Conservation (phyloP, 768 basidiomycete genomes). For the Dioszegia crocea region DNA sequence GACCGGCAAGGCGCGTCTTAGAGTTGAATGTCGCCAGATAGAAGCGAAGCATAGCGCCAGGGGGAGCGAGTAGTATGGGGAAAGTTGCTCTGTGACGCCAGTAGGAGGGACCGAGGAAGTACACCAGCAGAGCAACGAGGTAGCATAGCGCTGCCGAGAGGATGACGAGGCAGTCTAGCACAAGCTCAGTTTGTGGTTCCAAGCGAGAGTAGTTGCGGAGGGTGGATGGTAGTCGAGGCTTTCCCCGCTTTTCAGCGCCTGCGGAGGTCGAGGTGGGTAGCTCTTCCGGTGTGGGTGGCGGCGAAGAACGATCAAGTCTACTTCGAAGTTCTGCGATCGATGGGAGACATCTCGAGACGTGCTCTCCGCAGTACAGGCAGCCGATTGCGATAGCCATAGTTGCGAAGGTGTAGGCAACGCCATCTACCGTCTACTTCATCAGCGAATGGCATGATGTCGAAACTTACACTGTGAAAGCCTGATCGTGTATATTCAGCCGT, state of each 20-base stretch:
- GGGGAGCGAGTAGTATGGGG: slow-evolving; percentile 81
- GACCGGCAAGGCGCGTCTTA: slow-evolving; percentile 45
- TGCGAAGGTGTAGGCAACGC: slow-evolving; percentile 70
- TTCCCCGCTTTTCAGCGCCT: neutral
- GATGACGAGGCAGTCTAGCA: slow-evolving; percentile 3
- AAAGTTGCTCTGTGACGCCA: slow-evolving; percentile 79
- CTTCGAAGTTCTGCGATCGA: neutral
- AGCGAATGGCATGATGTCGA: neutral
- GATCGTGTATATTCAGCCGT: slow-evolving; percentile 56
- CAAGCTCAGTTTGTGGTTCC: neutral
- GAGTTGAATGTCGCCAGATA: slow-evolving; percentile 69
- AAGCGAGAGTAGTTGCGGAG: too few relatives aligned
- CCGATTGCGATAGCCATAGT: slow-evolving; percentile 73
- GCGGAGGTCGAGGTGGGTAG: neutral
- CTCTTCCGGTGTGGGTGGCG: neutral
- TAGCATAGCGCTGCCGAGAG: slow-evolving; percentile 62
- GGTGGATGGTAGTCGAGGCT: too few relatives aligned
- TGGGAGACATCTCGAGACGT: slow-evolving; percentile 56
- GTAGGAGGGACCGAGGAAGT: slow-evolving; percentile 64
- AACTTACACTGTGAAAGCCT: slow-evolving; percentile 68
- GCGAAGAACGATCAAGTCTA: neutral
- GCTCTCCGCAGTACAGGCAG: slow-evolving; percentile 70
- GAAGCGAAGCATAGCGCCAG: slow-evolving; percentile 82
- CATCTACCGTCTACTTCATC: slow-evolving; percentile 70
- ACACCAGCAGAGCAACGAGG: slow-evolving; percentile 69